Evolutionary conservation across 805 yeast genomes (phyloP).

Genomic region (Debaryomyces prosopidis): DNA sequence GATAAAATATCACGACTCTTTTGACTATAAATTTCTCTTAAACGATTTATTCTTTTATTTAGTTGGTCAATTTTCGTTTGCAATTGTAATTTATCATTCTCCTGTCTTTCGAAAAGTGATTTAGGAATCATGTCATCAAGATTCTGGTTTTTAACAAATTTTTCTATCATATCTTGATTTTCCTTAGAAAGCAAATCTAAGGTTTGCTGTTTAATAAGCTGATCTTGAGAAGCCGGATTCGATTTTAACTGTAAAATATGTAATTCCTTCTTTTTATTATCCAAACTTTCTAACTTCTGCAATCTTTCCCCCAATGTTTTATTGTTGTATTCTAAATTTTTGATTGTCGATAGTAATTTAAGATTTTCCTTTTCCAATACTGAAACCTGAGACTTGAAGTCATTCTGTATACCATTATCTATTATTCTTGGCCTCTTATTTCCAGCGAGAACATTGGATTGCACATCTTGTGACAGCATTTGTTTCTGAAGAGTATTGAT

Average conservation of each 20-base stretch:
- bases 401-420: slow-evolving; percentile 15
- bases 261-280: slow-evolving; percentile 21
- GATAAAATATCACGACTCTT: slow-evolving; percentile 74
- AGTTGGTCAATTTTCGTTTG: slow-evolving; percentile 49
- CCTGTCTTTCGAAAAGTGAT: slow-evolving; percentile 62
- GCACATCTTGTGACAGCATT: slow-evolving; percentile 24
- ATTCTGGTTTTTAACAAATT: slow-evolving; percentile 14
- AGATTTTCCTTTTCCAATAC: slow-evolving; percentile 43
- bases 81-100: slow-evolving; percentile 49
- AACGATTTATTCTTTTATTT: slow-evolving; percentile 52
- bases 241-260: slow-evolving; percentile 62
- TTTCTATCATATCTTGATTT: slow-evolving; percentile 52
- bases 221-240: slow-evolving; percentile 66
- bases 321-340: slow-evolving; percentile 36
- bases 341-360: slow-evolving; percentile 34
- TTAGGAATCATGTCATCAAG: slow-evolving; percentile 49
- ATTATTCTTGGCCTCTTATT: slow-evolving; percentile 26
- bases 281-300: slow-evolving; percentile 20
- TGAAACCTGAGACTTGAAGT: slow-evolving; percentile 9
- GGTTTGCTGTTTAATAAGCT: slow-evolving; percentile 54
- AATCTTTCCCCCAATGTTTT: slow-evolving; percentile 37
- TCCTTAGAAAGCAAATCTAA: slow-evolving; percentile 56
- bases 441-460: slow-evolving; percentile 19
- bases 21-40: slow-evolving; percentile 57
- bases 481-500: slow-evolving; percentile 45